phyloP scores from a whole-genome alignment of 1,139 yeast species.

The Insectozyma bohioensis region DNA sequence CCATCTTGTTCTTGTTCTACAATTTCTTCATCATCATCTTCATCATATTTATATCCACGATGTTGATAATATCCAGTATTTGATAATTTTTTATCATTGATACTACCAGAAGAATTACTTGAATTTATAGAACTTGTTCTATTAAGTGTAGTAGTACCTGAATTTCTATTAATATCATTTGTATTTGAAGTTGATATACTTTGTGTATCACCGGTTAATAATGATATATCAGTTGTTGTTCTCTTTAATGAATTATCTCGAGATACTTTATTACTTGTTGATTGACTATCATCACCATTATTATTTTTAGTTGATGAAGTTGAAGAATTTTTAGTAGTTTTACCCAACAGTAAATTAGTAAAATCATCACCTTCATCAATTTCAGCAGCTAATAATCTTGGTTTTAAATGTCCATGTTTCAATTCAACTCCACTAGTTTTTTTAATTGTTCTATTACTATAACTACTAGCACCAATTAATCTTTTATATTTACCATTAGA shows the following conservation, averaged over 20 bases:
- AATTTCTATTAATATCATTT: constrained; percentile 7
- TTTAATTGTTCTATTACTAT: constrained; percentile 15
- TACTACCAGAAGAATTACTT: constrained; percentile 19
- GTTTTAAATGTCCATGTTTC: constrained; percentile 72
- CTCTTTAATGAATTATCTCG: constrained; percentile 28
- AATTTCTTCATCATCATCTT: constrained; percentile 19
- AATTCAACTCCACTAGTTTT: constrained; percentile 57
- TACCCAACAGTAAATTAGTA: constrained; percentile 9
- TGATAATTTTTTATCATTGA: constrained; percentile 22
- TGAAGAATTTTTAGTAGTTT: constrained; percentile 6
- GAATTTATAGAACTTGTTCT: constrained; percentile 10
- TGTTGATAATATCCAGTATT: constrained; percentile 45
- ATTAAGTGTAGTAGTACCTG: constrained; percentile 9
- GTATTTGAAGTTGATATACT: constrained; percentile 16
- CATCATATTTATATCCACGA: constrained; percentile 36
- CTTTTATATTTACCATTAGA: constrained; percentile 35
- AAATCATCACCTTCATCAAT: constrained; percentile 61
- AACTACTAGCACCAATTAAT: constrained; percentile 24
- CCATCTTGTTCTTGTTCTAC: not conserved
- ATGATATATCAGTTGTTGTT: constrained; percentile 30
- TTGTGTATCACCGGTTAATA: constrained; percentile 19
- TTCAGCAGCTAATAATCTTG: constrained; percentile 75
- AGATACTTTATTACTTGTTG: constrained; percentile 7
- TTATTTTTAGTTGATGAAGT: constrained; percentile 13
- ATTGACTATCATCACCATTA: constrained; percentile 9